phyloP scores from a whole-genome alignment of 148 eudicot species.

The Dianthus caryophyllus region DNA sequence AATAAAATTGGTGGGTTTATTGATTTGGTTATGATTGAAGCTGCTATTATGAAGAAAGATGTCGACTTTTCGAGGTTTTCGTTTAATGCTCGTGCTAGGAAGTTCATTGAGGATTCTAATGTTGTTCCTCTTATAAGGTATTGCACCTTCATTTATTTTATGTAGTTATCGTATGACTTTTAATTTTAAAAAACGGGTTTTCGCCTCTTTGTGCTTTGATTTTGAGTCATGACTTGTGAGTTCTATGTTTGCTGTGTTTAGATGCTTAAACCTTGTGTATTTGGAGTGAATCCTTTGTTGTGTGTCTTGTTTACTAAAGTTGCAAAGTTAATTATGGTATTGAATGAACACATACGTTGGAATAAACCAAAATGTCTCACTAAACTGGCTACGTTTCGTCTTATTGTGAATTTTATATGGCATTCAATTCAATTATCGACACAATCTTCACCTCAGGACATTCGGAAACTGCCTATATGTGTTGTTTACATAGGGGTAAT shows the following conservation, averaged over 20 bases:
- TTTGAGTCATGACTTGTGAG: not conserved
- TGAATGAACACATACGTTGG: too few relatives aligned
- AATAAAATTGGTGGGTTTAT: slow-evolving; percentile 42
- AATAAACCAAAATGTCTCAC: too few relatives aligned
- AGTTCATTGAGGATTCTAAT: slow-evolving; percentile 47
- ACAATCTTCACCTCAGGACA: too few relatives aligned
- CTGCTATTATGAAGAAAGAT: slow-evolving; percentile 63
- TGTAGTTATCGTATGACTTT: too few relatives aligned
- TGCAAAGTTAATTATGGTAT: not conserved
- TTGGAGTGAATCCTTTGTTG: not conserved
- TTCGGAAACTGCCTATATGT: too few relatives aligned
- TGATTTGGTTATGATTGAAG: slow-evolving; percentile 81
- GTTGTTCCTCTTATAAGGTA: slow-evolving; percentile 84
- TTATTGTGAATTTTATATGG: too few relatives aligned
- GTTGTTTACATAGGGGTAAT: too few relatives aligned
- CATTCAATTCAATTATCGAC: too few relatives aligned
- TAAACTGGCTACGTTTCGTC: too few relatives aligned
- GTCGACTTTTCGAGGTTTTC: slow-evolving; percentile 46
- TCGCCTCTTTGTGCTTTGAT: too few relatives aligned
- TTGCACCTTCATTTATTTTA: too few relatives aligned
- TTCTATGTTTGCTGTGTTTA: not conserved
- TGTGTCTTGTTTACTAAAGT: not conserved
- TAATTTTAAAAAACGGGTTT: not conserved
- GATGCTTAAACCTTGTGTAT: not conserved
- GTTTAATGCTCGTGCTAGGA: slow-evolving; percentile 70